Percentiles rank a stretch among this genome's conserved stretches.
These are phyloP conservation scores for Colletotrichum horii DNA, from an alignment of 2,329 filamentous ascomycete species.

Conservation along the genomic window DNA sequence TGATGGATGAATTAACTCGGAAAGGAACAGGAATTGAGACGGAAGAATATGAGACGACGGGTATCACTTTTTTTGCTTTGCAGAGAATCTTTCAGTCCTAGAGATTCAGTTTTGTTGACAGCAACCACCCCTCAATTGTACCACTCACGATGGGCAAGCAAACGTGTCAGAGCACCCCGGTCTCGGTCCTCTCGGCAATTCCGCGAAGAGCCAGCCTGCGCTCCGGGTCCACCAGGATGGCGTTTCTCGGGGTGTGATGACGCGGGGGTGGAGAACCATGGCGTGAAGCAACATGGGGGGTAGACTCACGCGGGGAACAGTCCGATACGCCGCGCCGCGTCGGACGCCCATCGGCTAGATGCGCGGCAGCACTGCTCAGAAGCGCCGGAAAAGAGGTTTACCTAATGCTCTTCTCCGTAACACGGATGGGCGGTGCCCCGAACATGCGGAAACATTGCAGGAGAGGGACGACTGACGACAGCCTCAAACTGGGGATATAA, in stretches of 20 bases:
- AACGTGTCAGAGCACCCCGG: constrained; percentile 5
- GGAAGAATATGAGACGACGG: background rate
- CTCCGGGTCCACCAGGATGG: constrained; percentile 10
- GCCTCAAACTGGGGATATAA: constrained; percentile 12
- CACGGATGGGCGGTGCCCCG: background rate
- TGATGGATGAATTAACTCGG: background rate
- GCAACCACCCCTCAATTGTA: constrained; percentile 7
- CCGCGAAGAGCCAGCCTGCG: background rate
- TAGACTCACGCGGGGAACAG: constrained; percentile 4
- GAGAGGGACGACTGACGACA: background rate
- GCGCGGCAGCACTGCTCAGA: background rate
- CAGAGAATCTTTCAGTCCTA: background rate
- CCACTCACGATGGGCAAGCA: background rate
- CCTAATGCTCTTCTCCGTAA: constrained; percentile 7
- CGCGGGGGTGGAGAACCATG: constrained; percentile 7
- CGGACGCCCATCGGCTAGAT: background rate
- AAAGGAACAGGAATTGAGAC: background rate
- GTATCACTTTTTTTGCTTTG: background rate
- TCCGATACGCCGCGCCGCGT: background rate
- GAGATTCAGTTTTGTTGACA: background rate
- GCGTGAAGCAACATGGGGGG: background rate
- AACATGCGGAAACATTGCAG: constrained; percentile 13
- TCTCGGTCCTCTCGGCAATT: constrained; percentile 19
- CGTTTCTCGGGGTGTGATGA: constrained; percentile 18
- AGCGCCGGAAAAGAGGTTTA: constrained; percentile 15